These are phyloP conservation scores for Zoysia matrella DNA, from an alignment of 202 grass and related monocot genomes.

Conservation along the genomic window DNA sequence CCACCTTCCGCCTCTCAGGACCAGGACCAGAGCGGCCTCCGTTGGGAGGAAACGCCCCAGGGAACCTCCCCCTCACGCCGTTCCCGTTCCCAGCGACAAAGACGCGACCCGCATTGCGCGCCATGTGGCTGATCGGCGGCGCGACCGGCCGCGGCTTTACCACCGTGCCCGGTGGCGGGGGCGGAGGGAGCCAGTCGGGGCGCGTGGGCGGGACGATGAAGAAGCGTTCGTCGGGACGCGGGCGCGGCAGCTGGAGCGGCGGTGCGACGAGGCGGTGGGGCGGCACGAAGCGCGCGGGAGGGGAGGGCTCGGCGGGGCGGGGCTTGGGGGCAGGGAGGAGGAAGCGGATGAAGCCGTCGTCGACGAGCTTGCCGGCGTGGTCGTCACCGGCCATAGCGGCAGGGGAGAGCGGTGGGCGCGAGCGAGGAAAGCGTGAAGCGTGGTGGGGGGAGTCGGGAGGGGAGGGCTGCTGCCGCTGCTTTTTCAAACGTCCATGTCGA, in stretches of 20 bases:
- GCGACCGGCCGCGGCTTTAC: neutral
- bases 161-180: neutral
- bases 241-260: neutral
- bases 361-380: neutral
- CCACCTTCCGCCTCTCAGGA: neutral
- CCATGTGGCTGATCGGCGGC: neutral
- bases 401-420: neutral
- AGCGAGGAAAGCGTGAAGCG: constrained; percentile 24
- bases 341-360: constrained; percentile 41
- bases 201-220: constrained; percentile 52
- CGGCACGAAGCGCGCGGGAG: constrained; percentile 20
- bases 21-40: neutral
- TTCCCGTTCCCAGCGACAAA: neutral
- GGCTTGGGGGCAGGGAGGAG: constrained; percentile 50
- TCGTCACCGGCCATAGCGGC: constrained; percentile 34
- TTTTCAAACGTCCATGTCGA: neutral
- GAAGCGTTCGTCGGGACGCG: constrained; percentile 50
- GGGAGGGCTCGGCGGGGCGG: neutral
- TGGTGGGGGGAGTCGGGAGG: neutral
- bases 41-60: neutral
- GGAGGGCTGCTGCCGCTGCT: neutral
- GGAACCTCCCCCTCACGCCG: neutral
- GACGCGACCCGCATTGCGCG: constrained; percentile 28
- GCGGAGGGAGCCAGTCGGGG: constrained; percentile 41
- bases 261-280: constrained; percentile 51